A percentile compares a stretch with the other conserved stretches of the same genome.
These are phyloP conservation scores for Magnolia sinica DNA, from an alignment of 164 flowering plant genomes.

Conservation along the genomic window DNA sequence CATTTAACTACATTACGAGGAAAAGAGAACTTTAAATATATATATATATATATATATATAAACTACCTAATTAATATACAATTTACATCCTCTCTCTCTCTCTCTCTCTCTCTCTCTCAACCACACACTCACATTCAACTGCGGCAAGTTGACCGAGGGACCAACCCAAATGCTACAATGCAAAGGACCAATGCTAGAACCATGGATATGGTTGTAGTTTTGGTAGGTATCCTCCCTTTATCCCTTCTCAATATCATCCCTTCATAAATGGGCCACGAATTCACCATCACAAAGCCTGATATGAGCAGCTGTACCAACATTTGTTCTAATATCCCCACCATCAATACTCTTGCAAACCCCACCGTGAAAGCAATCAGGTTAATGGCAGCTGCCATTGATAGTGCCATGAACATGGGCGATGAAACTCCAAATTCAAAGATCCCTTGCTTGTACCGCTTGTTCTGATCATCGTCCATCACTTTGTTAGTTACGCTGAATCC, in stretches of 20 bases:
- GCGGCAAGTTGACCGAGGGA: no score
- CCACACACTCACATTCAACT: no score
- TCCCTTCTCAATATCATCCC: conserved; percentile 58
- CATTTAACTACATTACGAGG: no score
- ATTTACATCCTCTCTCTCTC: no score
- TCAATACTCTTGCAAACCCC: conserved; percentile 15
- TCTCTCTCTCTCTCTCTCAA: no score
- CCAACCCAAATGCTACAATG: no score
- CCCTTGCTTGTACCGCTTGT: conserved; percentile 53
- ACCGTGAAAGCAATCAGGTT: conserved; percentile 39
- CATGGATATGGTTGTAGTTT: conserved; percentile 23
- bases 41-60: no score
- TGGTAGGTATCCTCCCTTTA: conserved; percentile 41
- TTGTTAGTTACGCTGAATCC: conserved; percentile 70
- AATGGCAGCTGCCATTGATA: conserved; percentile 44
- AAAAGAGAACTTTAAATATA: no score
- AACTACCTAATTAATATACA: no score
- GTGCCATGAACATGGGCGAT: conserved; percentile 59
- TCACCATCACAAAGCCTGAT: conserved; percentile 44
- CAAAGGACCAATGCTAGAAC: conserved; percentile 15
- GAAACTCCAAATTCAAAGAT: conserved; percentile 60
- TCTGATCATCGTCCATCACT: conserved; percentile 42
- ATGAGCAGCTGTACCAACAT: conserved; percentile 31
- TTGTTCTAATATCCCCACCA: conserved; percentile 15
- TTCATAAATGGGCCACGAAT: conserved; percentile 59